Conservation (phyloP, 192 early-diverging fungal genomes). For the Podila epicladia region DNA sequence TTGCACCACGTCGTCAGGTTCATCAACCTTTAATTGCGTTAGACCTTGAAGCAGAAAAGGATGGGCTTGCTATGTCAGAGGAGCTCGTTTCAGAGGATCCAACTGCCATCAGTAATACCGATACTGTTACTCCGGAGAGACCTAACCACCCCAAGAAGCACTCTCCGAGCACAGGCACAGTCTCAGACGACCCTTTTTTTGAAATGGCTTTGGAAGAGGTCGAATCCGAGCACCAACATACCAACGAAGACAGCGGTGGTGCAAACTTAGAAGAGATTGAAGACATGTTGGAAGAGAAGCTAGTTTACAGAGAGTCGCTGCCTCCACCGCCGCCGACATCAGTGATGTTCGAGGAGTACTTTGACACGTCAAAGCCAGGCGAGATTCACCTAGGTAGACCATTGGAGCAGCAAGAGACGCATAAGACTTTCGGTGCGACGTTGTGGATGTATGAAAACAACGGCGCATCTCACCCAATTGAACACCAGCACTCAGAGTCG, state of each 20-base stretch:
- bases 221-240: constrained; percentile 4
- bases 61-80: too few species aligned
- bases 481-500: not conserved
- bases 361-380: constrained; percentile 22
- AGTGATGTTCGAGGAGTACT: constrained; percentile 45
- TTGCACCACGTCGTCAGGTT: constrained; percentile 11
- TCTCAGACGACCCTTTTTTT: constrained; percentile 49
- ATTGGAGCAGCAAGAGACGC: constrained; percentile 41
- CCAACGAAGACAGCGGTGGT: not conserved
- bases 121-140: not conserved
- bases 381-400: constrained; percentile 47
- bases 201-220: constrained; percentile 32
- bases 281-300: not conserved
- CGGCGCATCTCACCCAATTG: not conserved
- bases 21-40: constrained; percentile 30
- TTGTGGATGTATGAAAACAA: constrained; percentile 53
- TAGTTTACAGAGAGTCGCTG: constrained; percentile 13
- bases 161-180: constrained; percentile 31
- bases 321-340: constrained; percentile 24
- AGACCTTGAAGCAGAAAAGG: constrained; percentile 14
- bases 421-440: constrained; percentile 40
- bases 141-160: constrained; percentile 24
- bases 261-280: constrained; percentile 14
- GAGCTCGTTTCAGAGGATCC: too few species aligned
- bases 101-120: not conserved